Base-by-base conservation (phyloP, 352 stramenopile species). In the Achlya hypogyna region DNA sequence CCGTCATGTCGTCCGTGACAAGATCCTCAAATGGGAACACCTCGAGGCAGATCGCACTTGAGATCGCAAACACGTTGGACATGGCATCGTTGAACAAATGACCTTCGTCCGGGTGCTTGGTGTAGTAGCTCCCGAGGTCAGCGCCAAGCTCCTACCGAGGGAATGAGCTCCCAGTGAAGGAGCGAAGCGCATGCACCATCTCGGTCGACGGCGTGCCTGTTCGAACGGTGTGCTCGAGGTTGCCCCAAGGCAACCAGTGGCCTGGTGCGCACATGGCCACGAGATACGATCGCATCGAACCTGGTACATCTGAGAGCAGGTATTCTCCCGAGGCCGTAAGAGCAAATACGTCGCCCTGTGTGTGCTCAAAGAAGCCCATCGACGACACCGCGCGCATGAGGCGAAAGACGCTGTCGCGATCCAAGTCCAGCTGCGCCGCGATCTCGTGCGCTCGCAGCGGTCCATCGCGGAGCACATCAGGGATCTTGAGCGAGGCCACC, bases 71-170 rank as follows among this genome's bases (percentile, higher is more conserved):
- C 12, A 64, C 40, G 35, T 64, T 25, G 45, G 45, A 22, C 54
- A 64, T 64, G 4, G 54, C 54, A 34, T 64, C 54, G 54, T 64
- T 64, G 35, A 64, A 64, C 22, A 23, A 16, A 51, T 64, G 32
- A 25, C 54, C 54, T 28, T 64, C 54, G 22, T 52, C 54, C 2
- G 32, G 35, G 34, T 64, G 34, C 47, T 64, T 64, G 31, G 54
- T 34, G 54, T 64, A 64, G 23, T 64, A 64, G 54, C 54, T 64
- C 35, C 54, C 54, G 31, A 64, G 47, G 47, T 64, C 54, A 16
- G 54, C 54, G 31, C 54, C 54, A 10, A 64, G 35, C 47, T 64
- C 54, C 54, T 64, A 51, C 20, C 1, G 45, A 45, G 20, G 10
- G 28, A 0, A 62, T 40, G 29, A 27, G 29, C 27, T 20, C 25